Evolutionary conservation across 805 yeast species (phyloP).

Genomic region (Lipomyces mesembrius): DNA sequence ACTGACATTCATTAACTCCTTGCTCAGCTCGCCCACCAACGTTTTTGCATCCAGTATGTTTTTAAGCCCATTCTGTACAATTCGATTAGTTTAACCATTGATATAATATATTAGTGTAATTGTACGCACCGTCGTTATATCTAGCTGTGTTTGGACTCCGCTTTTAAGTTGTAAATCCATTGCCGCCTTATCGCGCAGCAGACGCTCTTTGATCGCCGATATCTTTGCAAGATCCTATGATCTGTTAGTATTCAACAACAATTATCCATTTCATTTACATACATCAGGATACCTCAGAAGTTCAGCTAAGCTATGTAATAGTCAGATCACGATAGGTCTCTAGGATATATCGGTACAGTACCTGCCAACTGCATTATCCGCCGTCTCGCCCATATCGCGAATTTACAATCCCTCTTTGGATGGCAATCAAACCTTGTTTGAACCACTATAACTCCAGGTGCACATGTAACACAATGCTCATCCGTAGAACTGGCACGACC

Average conservation of each 20-base stretch:
- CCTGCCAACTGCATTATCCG: slow-evolving; percentile 33
- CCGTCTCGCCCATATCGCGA: slow-evolving; percentile 22
- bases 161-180: slow-evolving; percentile 75
- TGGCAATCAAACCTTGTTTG: not conserved
- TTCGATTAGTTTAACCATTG: not conserved
- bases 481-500: not conserved
- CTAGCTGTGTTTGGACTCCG: slow-evolving; percentile 68
- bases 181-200: slow-evolving; percentile 64
- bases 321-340: not conserved
- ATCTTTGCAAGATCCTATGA: slow-evolving; percentile 46
- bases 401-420: not conserved
- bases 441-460: not conserved
- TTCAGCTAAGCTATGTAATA: slow-evolving; percentile 33
- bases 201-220: slow-evolving; percentile 44
- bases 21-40: slow-evolving; percentile 56
- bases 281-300: slow-evolving; percentile 40
- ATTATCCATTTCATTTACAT: slow-evolving; percentile 2
- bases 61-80: slow-evolving; percentile 19
- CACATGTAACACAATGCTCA: not conserved
- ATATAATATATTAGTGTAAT: not conserved
- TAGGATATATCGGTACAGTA: slow-evolving; percentile 3
- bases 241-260: not conserved
- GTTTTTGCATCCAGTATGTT: slow-evolving; percentile 7
- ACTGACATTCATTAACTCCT: slow-evolving; percentile 47
- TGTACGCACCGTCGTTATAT: slow-evolving; percentile 51